Evolutionary conservation across 768 basidiomycete species (phyloP).

Genomic region (Lactarius tabidus): DNA sequence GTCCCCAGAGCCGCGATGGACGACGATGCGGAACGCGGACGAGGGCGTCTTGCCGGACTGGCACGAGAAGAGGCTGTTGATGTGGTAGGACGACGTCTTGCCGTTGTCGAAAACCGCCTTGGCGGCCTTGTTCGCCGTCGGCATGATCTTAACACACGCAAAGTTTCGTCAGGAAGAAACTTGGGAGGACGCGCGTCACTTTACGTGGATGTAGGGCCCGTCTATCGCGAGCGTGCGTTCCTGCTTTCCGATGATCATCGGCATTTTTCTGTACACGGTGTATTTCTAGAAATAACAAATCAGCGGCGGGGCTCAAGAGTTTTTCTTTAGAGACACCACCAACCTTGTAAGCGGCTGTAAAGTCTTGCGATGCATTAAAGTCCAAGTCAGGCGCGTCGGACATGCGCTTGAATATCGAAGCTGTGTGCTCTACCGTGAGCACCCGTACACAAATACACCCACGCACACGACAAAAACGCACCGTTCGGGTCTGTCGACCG

Average conservation of each 20-base stretch:
- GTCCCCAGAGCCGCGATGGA: constrained; percentile 53
- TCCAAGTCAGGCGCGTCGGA: constrained; percentile 59
- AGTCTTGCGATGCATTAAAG: constrained; percentile 63
- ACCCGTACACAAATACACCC: too few relatives aligned
- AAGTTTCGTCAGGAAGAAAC: neutral
- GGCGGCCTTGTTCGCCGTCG: constrained; percentile 62
- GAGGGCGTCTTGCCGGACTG: constrained; percentile 73
- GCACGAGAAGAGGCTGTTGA: constrained; percentile 79
- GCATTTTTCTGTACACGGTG: constrained; percentile 89
- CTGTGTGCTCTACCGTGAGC: constrained; percentile 35
- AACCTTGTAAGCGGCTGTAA: constrained; percentile 84
- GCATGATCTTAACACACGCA: constrained; percentile 68
- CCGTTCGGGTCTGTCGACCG: constrained; percentile 91
- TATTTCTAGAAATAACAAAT: constrained; percentile 57
- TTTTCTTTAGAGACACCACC: constrained; percentile 21
- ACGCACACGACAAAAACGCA: constrained; percentile 33
- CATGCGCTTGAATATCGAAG: constrained; percentile 90
- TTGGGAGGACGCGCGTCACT: constrained; percentile 25
- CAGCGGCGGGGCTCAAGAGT: neutral
- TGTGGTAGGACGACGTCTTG: constrained; percentile 89
- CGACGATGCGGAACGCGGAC: constrained; percentile 81
- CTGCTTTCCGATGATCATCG: constrained; percentile 87
- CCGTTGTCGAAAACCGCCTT: constrained; percentile 84
- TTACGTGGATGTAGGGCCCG: constrained; percentile 86
- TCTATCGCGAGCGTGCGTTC: constrained; percentile 92